Conservation (phyloP, 164 flowering plant genomes). For the Brasenia schreberi region DNA sequence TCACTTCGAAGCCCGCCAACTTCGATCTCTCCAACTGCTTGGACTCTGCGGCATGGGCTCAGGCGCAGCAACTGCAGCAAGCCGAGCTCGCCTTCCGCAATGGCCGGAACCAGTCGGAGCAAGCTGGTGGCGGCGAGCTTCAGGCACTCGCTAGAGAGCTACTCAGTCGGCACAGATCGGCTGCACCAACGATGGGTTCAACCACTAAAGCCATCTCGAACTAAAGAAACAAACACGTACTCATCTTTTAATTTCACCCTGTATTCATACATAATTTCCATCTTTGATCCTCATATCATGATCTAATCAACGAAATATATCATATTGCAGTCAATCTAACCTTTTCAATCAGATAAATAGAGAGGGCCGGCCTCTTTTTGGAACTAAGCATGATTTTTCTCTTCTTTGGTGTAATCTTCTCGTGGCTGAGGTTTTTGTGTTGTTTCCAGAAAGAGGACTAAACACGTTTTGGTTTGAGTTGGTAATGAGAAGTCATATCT, state of each 20-base stretch:
- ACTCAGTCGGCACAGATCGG: slow-evolving; percentile 34
- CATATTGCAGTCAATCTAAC: background rate
- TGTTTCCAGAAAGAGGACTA: background rate
- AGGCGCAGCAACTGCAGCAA: slow-evolving; percentile 10
- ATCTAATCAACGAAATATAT: too few species aligned
- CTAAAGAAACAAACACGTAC: background rate
- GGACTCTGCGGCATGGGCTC: background rate
- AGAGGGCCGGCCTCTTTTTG: background rate
- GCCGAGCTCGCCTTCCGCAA: slow-evolving; percentile 5
- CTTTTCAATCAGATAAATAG: background rate
- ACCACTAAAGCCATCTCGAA: slow-evolving; percentile 8
- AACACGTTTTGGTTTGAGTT: background rate
- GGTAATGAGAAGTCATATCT: background rate
- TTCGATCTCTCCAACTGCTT: too few species aligned
- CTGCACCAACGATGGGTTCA: slow-evolving; percentile 4
- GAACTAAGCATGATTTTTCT: too few species aligned
- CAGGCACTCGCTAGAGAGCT: slow-evolving; percentile 50
- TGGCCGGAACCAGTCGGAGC: slow-evolving; percentile 11
- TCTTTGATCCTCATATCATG: background rate
- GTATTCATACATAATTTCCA: background rate
- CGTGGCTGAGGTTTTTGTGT: background rate
- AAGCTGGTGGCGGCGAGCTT: slow-evolving; percentile 26
- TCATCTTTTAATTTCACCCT: background rate
- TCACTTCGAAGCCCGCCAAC: too few species aligned
- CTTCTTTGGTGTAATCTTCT: too few species aligned